These are phyloP conservation scores for Amaranthus tricolor DNA, from an alignment of 179 eudicot genomes.

Conservation along the genomic window DNA sequence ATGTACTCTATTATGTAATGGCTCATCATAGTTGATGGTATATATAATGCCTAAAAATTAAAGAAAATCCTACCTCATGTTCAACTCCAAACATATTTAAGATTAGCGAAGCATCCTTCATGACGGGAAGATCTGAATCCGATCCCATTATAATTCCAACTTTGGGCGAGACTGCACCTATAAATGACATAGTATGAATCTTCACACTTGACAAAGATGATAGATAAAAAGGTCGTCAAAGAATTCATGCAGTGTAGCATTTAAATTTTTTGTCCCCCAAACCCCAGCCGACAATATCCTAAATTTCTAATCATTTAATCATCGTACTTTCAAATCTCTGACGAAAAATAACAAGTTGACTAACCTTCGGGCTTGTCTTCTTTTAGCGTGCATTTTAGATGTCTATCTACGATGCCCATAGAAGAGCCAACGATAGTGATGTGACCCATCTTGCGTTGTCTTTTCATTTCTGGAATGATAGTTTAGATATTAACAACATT, in stretches of 20 bases:
- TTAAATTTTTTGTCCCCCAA: conserved; percentile 31
- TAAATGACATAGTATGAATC: conserved; percentile 7
- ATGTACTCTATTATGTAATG: neutral
- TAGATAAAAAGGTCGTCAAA: neutral
- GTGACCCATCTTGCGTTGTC: conserved; percentile 96
- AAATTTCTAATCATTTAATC: neutral
- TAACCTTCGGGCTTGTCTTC: conserved; percentile 46
- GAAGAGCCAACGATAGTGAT: conserved; percentile 81
- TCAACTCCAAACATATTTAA: conserved; percentile 62
- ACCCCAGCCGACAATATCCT: neutral
- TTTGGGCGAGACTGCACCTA: conserved; percentile 52
- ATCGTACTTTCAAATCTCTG: too few species aligned
- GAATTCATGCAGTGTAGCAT: neutral
- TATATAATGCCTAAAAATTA: neutral
- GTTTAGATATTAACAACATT: neutral
- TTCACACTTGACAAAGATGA: neutral
- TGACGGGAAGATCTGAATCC: conserved; percentile 92
- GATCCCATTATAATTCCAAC: conserved; percentile 98
- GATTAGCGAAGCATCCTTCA: conserved; percentile 85
- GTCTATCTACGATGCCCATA: conserved; percentile 61
- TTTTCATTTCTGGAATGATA: conserved; percentile 65
- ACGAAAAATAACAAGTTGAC: neutral
- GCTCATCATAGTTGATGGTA: neutral
- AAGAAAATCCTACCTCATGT: conserved; percentile 51
- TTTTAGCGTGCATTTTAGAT: conserved; percentile 45